A percentile compares a stretch with the other conserved stretches of the same genome.
These are phyloP conservation scores for Entomortierella lignicola DNA, from an alignment of 192 early-diverging fungal species.

Conservation along the genomic window DNA sequence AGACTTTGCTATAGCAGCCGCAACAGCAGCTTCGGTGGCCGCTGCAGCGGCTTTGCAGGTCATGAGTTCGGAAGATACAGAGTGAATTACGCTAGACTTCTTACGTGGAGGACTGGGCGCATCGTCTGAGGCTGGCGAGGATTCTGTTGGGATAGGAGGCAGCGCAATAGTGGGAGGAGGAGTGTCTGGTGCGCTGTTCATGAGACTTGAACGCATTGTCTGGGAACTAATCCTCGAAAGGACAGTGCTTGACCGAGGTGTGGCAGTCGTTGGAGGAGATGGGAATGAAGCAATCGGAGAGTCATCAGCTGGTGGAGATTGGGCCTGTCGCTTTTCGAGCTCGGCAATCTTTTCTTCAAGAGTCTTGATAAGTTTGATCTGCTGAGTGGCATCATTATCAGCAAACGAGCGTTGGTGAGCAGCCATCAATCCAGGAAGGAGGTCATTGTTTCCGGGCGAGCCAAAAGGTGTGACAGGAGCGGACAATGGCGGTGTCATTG, in stretches of 20 bases:
- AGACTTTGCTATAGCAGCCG: slow-evolving; percentile 33
- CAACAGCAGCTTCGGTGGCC: slow-evolving; percentile 47
- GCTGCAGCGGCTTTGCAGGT: slow-evolving; percentile 14
- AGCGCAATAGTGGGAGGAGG: slow-evolving; percentile 47
- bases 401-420: slow-evolving; percentile 5
- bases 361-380: slow-evolving; percentile 40
- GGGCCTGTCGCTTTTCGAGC: slow-evolving; percentile 35
- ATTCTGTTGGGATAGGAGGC: slow-evolving; percentile 31
- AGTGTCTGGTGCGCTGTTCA: slow-evolving; percentile 42
- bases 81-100: slow-evolving; percentile 19
- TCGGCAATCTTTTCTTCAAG: slow-evolving; percentile 49
- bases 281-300: slow-evolving; percentile 23
- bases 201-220: slow-evolving; percentile 37
- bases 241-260: slow-evolving; percentile 6
- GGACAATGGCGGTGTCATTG: slow-evolving; percentile 25
- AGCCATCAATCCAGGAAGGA: slow-evolving; percentile 27
- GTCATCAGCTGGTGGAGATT: not conserved
- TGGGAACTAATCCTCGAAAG: slow-evolving; percentile 18
- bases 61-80: slow-evolving; percentile 19
- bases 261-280: slow-evolving; percentile 24
- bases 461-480: slow-evolving; percentile 46
- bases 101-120: slow-evolving; percentile 10
- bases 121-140: slow-evolving; percentile 7
- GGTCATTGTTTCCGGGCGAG: slow-evolving; percentile 30
- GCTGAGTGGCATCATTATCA: slow-evolving; percentile 16